These are phyloP conservation scores for Coelastrella sp. DNA, from an alignment of 139 green algal species.

Conservation along the genomic window DNA sequence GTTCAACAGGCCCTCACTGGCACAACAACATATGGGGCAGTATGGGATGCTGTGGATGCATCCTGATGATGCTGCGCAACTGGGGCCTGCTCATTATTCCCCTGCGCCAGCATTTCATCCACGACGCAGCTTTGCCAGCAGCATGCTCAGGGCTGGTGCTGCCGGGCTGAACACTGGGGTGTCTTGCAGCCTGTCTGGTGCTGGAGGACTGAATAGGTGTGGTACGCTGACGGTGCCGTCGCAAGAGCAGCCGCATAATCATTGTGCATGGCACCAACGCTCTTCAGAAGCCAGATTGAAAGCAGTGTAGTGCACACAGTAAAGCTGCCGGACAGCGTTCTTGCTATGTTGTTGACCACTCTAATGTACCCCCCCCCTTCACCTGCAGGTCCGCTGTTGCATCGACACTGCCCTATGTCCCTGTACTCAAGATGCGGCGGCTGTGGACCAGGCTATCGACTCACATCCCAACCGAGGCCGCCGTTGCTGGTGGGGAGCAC, in stretches of 20 bases:
- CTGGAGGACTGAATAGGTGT: too few species aligned
- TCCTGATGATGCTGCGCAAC: conserved; percentile 51
- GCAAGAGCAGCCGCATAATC: too few species aligned
- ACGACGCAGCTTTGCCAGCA: neutral
- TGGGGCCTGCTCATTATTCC: neutral
- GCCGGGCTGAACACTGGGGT: too few species aligned
- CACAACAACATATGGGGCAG: neutral
- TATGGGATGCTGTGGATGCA: conserved; percentile 63
- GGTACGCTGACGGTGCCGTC: too few species aligned
- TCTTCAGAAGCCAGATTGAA: too few species aligned
- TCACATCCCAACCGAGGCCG: conserved; percentile 61
- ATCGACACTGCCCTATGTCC: conserved; percentile 49
- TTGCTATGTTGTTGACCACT: too few species aligned
- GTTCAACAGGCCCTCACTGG: neutral
- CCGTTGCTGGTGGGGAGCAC: conserved; percentile 50
- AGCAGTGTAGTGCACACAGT: too few species aligned
- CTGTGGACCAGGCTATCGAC: conserved; percentile 11
- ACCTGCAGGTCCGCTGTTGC: neutral
- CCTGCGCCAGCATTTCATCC: neutral
- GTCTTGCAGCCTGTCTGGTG: too few species aligned
- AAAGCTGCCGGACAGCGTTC: too few species aligned
- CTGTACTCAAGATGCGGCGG: conserved; percentile 51
- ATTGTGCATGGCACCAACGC: too few species aligned
- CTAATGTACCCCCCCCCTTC: too few species aligned
- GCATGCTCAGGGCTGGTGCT: too few species aligned